phyloP scores from a whole-genome alignment of 1,284 basidiomycete species.

The Malassezia cuniculi region DNA sequence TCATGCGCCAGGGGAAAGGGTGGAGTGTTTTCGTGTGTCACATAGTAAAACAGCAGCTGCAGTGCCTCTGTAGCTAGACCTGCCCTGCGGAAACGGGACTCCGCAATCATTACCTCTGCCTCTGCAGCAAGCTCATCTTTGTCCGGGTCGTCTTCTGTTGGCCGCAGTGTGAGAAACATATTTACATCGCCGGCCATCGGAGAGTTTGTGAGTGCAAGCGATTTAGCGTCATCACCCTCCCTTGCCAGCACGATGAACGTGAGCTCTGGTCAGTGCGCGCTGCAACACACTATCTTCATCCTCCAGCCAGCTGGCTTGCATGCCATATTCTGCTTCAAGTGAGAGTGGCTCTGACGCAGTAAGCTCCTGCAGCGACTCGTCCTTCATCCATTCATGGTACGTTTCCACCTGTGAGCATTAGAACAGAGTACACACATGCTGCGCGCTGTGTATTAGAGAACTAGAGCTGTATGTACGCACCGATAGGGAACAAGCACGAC shows the following conservation, averaged over 20 bases:
- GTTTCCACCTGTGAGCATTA: constrained; percentile 11
- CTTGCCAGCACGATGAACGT: constrained; percentile 53
- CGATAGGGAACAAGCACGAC: constrained; percentile 14
- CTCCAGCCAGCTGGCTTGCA: constrained; percentile 77
- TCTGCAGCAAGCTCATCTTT: constrained; percentile 11
- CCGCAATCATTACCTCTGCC: constrained; percentile 68
- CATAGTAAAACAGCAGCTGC: constrained; percentile 37
- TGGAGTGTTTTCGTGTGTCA: constrained; percentile 42
- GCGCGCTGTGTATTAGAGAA: not conserved
- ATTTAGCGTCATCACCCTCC: constrained; percentile 37
- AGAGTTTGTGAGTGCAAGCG: constrained; percentile 42
- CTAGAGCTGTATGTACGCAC: no score
- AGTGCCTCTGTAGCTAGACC: constrained; percentile 50
- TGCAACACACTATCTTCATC: constrained; percentile 65
- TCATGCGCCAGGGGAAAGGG: constrained; percentile 16
- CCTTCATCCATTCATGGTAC: constrained; percentile 84
- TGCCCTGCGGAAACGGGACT: constrained; percentile 52
- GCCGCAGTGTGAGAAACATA: constrained; percentile 54
- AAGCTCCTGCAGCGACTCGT: constrained; percentile 58
- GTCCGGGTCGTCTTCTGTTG: constrained; percentile 14
- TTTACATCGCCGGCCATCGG: constrained; percentile 86
- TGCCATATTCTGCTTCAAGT: constrained; percentile 72
- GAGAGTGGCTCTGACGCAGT: constrained; percentile 77
- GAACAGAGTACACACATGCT: constrained; percentile 8
- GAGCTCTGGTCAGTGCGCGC: constrained; percentile 52